Evolutionary conservation across 371 early-diverging fungal genomes (phyloP).

Genomic region (Rhizopus delemar): DNA sequence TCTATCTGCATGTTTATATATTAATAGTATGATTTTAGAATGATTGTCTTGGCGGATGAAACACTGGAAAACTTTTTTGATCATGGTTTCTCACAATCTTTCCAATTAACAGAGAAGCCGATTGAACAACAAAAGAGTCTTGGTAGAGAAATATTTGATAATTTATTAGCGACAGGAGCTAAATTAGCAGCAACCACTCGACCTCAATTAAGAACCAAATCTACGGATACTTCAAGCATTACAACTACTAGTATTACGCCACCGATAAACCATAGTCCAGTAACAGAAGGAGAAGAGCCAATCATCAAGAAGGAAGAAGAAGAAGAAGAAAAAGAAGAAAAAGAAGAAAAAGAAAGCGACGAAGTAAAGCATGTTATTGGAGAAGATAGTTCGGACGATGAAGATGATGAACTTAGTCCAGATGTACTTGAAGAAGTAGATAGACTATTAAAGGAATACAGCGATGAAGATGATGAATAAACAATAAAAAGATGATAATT

Average conservation of each 20-base stretch:
- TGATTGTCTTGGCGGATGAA: slow-evolving; percentile 76
- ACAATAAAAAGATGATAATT: background rate
- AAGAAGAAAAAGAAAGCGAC: slow-evolving; percentile 6
- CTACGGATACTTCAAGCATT: slow-evolving; percentile 3
- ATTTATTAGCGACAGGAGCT: slow-evolving; percentile 48
- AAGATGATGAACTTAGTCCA: slow-evolving; percentile 30
- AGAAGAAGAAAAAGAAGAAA: slow-evolving; percentile 4
- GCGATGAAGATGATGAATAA: slow-evolving; percentile 17
- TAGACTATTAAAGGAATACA: slow-evolving; percentile 34
- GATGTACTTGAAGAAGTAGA: slow-evolving; percentile 41
- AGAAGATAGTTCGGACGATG: slow-evolving; percentile 18
- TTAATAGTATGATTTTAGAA: slow-evolving; percentile 38
- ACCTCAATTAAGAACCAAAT: slow-evolving; percentile 21
- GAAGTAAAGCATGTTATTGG: slow-evolving; percentile 21
- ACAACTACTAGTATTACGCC: slow-evolving; percentile 10
- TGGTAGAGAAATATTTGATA: slow-evolving; percentile 62
- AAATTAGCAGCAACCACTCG: slow-evolving; percentile 36
- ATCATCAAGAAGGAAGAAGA: slow-evolving; percentile 2
- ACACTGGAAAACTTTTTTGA: slow-evolving; percentile 71
- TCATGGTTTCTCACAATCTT: slow-evolving; percentile 62
- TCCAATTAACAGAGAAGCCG: slow-evolving; percentile 63
- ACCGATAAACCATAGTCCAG: background rate
- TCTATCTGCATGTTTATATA: background rate
- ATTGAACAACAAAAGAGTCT: slow-evolving; percentile 60
- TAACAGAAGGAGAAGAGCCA: slow-evolving; percentile 2